Evolutionary conservation across 345 rosid species (phyloP).

Genomic region (Rhodomyrtus tomentosa): DNA sequence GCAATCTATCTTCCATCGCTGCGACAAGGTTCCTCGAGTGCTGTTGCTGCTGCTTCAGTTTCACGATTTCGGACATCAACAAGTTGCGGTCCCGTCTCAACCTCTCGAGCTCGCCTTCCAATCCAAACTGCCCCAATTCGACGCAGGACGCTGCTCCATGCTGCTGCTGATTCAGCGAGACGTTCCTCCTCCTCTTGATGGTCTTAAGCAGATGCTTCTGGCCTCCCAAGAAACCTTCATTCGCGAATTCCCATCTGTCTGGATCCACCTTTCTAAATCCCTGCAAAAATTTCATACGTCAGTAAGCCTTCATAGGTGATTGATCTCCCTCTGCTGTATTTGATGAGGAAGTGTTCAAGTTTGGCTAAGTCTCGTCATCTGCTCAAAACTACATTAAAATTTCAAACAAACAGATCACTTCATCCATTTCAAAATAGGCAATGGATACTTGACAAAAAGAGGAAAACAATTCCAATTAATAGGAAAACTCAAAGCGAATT

Average conservation of each 20-base stretch:
- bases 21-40: slow-evolving; percentile 33
- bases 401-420: neutral
- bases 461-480: no score
- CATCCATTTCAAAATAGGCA: neutral
- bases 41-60: slow-evolving; percentile 63
- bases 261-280: slow-evolving; percentile 90
- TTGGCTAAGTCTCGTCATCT: neutral
- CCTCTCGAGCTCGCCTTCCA: slow-evolving; percentile 51
- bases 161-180: slow-evolving; percentile 20
- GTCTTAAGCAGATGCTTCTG: slow-evolving; percentile 61
- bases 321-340: neutral
- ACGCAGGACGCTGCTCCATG: slow-evolving; percentile 36
- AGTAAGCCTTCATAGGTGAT: neutral
- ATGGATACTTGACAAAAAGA: neutral
- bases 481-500: neutral
- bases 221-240: slow-evolving; percentile 82
- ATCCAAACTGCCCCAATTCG: slow-evolving; percentile 71
- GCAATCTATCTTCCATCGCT: slow-evolving; percentile 44
- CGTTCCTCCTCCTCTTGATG: slow-evolving; percentile 62
- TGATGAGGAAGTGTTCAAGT: neutral
- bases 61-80: slow-evolving; percentile 44
- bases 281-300: slow-evolving; percentile 14
- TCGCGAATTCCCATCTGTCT: slow-evolving; percentile 88
- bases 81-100: slow-evolving; percentile 47
- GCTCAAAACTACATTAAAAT: neutral